Conservation (phyloP, 2,329 filamentous ascomycete species). For the Talaromyces albobiverticillius region DNA sequence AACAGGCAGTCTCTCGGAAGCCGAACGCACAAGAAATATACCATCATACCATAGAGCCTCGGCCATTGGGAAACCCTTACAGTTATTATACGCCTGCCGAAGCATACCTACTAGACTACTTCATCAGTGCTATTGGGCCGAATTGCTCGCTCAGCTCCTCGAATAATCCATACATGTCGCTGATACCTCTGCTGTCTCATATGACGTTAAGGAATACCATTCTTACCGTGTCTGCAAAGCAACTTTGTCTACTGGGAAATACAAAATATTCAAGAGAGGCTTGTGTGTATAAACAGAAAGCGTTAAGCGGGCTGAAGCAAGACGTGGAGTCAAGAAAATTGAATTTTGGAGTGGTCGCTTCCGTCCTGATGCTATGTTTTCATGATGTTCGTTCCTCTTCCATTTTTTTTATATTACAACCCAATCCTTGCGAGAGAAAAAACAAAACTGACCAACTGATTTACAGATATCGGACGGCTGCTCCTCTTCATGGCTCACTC, state of each 20-base stretch:
- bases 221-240: constrained; percentile 28
- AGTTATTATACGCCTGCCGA: constrained; percentile 8
- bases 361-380: constrained; percentile 34
- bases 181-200: constrained; percentile 18
- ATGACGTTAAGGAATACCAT: constrained; percentile 24
- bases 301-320: constrained; percentile 24
- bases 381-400: constrained; percentile 23
- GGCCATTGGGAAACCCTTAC: constrained; percentile 6
- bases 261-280: constrained; percentile 22
- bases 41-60: not conserved
- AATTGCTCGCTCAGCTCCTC: constrained; percentile 28
- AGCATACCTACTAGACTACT: constrained; percentile 26
- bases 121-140: constrained; percentile 27
- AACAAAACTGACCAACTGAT: not conserved
- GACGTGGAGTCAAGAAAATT: constrained; percentile 18
- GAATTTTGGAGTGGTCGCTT: constrained; percentile 25
- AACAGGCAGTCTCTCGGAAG: constrained; percentile 9
- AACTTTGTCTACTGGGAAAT: constrained; percentile 25
- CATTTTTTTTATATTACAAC: not conserved
- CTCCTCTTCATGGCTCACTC: constrained; percentile 29
- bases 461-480: constrained; percentile 30
- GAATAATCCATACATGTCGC: constrained; percentile 29
- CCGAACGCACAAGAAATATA: constrained; percentile 9
- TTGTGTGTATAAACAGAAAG: constrained; percentile 24
- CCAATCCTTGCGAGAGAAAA: not conserved